These are phyloP conservation scores for Gastroboletus turbinatus DNA, from an alignment of 1,284 basidiomycete genomes.

Conservation along the genomic window DNA sequence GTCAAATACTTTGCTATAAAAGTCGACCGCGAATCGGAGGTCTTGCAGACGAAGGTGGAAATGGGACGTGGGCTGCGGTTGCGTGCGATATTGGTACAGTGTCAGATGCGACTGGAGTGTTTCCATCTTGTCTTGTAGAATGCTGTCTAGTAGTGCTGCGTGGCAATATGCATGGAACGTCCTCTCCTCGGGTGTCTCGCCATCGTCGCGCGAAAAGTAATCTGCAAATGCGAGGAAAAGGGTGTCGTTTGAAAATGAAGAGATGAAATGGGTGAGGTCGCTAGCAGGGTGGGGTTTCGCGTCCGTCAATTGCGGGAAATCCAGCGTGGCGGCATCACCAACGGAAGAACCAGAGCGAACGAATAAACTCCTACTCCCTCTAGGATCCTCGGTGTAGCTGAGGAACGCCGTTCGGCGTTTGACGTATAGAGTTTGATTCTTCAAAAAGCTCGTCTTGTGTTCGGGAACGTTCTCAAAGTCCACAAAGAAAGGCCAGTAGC, in stretches of 20 bases:
- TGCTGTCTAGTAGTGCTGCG: slow-evolving; percentile 81
- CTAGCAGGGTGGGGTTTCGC: slow-evolving; percentile 63
- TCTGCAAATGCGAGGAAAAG: slow-evolving; percentile 77
- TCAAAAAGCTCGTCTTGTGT: slow-evolving; percentile 71
- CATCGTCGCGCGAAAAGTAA: slow-evolving; percentile 63
- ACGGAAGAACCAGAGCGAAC: slow-evolving; percentile 75
- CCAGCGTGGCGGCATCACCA: slow-evolving; percentile 73
- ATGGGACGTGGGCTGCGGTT: slow-evolving; percentile 53
- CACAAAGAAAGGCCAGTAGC: slow-evolving; percentile 92
- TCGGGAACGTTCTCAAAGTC: slow-evolving; percentile 67
- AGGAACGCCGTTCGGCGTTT: slow-evolving; percentile 91
- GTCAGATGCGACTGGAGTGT: slow-evolving; percentile 74
- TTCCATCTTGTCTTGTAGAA: slow-evolving; percentile 84
- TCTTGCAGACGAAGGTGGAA: slow-evolving; percentile 70
- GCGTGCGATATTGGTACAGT: slow-evolving; percentile 63
- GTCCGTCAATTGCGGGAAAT: slow-evolving; percentile 76
- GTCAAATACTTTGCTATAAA: slow-evolving; percentile 72
- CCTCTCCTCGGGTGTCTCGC: slow-evolving; percentile 54
- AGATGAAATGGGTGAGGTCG: slow-evolving; percentile 81
- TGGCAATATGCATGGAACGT: slow-evolving; percentile 74
- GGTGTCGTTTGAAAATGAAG: slow-evolving; percentile 78
- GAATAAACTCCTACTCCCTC: slow-evolving; percentile 88
- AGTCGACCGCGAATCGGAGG: slow-evolving; percentile 66
- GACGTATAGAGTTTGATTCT: slow-evolving; percentile 83
- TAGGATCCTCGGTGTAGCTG: slow-evolving; percentile 90